phyloP scores from a whole-genome alignment of 129 eudicot genomes.

The Calendula officinalis region DNA sequence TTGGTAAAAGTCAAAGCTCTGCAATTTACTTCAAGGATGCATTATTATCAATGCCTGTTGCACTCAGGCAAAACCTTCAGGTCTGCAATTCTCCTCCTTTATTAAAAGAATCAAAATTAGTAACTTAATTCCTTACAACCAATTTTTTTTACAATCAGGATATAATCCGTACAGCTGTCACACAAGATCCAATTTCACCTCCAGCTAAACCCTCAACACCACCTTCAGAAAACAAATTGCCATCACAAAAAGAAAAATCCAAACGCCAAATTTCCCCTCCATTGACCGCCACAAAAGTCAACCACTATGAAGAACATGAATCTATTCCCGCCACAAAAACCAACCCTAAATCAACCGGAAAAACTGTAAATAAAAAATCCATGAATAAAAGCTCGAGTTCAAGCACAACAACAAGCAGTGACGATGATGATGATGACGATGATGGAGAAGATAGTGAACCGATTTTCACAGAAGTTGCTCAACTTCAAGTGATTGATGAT shows the following conservation, averaged over 20 bases:
- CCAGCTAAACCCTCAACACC: conserved; percentile 40
- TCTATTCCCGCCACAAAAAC: conserved; percentile 75
- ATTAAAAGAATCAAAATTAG: not conserved
- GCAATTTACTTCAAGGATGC: conserved; percentile 72
- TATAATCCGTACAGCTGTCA: conserved; percentile 82
- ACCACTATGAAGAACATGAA: conserved; percentile 36
- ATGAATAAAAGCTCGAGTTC: conserved; percentile 15
- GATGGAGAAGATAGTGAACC: conserved; percentile 22
- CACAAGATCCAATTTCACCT: conserved; percentile 63
- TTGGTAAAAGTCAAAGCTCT: conserved; percentile 77
- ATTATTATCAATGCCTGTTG: conserved; percentile 66
- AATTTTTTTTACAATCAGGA: conserved; percentile 48
- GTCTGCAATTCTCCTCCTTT: conserved; percentile 38
- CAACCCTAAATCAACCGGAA: conserved; percentile 29
- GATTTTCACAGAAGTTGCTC: conserved; percentile 15
- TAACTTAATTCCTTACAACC: conserved; percentile 11
- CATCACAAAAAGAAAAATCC: conserved; percentile 52
- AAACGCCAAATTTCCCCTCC: conserved; percentile 35
- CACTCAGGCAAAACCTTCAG: conserved; percentile 82
- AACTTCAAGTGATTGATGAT: conserved; percentile 17
- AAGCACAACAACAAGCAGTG: conserved; percentile 1
- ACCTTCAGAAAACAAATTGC: conserved; percentile 71
- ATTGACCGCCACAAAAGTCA: conserved; percentile 24
- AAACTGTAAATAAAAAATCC: conserved; percentile 25
- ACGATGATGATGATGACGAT: conserved; percentile 11